Conservation (phyloP, 2,329 filamentous ascomycete species). For the Neoarthrinium moseri region DNA sequence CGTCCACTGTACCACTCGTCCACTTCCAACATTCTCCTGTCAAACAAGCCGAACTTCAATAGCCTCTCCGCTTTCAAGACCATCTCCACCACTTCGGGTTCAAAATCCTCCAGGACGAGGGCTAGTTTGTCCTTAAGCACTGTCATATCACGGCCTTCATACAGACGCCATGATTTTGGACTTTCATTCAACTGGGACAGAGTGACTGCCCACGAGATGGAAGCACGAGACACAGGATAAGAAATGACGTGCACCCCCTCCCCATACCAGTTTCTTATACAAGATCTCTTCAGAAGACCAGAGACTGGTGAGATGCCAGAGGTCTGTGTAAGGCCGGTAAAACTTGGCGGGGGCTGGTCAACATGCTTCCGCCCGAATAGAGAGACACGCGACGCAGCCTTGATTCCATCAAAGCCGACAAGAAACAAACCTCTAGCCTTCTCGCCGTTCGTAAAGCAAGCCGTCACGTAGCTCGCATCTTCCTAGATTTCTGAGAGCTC, state of each 20-base stretch:
- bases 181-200: constrained; percentile 17
- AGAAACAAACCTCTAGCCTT: constrained; percentile 19
- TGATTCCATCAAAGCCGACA: constrained; percentile 19
- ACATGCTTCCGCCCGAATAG: not conserved
- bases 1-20: constrained; percentile 21
- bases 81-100: constrained; percentile 15
- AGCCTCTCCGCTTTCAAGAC: constrained; percentile 19
- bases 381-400: constrained; percentile 1
- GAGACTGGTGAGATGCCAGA: constrained; percentile 19
- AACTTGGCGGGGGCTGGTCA: constrained; percentile 12
- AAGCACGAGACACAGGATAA: constrained; percentile 19
- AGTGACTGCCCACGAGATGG: constrained; percentile 22
- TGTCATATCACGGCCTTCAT: constrained; percentile 14
- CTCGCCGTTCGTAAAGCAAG: constrained; percentile 16
- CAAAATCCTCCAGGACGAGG: constrained; percentile 16
- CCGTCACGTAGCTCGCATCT: constrained; percentile 17
- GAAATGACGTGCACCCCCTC: constrained; percentile 20
- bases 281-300: constrained; percentile 8
- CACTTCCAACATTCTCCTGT: constrained; percentile 17
- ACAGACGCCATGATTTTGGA: constrained; percentile 23
- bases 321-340: constrained; percentile 21
- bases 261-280: constrained; percentile 23
- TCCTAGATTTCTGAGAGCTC: constrained; percentile 19
- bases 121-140: constrained; percentile 14
- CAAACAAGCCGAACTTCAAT: constrained; percentile 26